phyloP scores from a whole-genome alignment of 441 rosid species.

The Croton setiger region DNA sequence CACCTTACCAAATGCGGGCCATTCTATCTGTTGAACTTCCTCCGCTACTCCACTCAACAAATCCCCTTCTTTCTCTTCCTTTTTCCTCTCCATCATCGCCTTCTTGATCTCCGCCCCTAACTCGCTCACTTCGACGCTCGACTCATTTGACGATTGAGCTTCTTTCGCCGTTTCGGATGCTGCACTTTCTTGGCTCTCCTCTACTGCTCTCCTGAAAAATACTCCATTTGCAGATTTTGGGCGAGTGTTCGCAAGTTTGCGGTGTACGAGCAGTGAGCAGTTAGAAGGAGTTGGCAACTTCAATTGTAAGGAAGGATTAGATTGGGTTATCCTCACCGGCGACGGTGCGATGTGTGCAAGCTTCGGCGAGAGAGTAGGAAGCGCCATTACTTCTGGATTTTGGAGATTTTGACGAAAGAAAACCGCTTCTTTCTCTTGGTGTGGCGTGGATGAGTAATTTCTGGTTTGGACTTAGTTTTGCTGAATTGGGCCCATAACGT shows the following conservation, averaged over 20 bases:
- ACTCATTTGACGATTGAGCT: conserved; percentile 2
- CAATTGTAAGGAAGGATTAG: not conserved
- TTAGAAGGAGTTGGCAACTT: not conserved
- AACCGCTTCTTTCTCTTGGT: not conserved
- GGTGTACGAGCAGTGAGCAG: not conserved
- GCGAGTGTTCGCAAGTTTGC: not conserved
- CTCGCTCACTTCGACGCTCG: conserved; percentile 12
- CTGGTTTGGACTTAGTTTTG: not conserved
- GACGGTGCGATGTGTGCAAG: conserved; percentile 23
- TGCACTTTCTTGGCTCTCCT: conserved; percentile 45
- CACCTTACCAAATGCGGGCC: conserved; percentile 84
- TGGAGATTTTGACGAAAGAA: not conserved
- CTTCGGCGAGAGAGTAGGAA: conserved; percentile 28
- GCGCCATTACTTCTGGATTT: conserved; percentile 2
- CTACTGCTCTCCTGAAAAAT: conserved; percentile 35
- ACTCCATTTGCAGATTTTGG: conserved; percentile 9
- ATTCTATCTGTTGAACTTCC: conserved; percentile 79
- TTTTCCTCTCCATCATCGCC: conserved; percentile 65
- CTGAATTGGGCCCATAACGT: not conserved
- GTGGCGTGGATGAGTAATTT: not conserved
- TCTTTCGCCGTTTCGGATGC: conserved; percentile 30
- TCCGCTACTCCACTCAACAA: conserved; percentile 74
- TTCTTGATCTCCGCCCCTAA: conserved; percentile 67
- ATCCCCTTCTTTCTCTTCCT: conserved; percentile 36
- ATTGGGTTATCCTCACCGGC: conserved; percentile 11